These are phyloP conservation scores for Danielozyma ontarioensis DNA, from an alignment of 805 yeast genomes.

Conservation along the genomic window DNA sequence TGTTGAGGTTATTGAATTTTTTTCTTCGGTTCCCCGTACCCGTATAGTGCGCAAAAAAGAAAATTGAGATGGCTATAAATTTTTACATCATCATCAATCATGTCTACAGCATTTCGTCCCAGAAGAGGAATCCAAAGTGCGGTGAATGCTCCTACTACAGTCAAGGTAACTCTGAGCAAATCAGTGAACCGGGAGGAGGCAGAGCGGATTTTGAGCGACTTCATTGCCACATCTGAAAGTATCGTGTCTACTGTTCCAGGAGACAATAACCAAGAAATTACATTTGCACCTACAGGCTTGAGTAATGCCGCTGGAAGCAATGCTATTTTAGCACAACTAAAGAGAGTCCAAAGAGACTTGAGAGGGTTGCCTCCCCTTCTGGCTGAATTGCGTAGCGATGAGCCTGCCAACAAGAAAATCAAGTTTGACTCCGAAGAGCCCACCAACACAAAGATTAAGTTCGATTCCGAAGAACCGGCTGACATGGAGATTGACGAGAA, in stretches of 20 bases:
- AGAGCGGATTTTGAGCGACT: slow-evolving; percentile 40
- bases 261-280: slow-evolving; percentile 16
- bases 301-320: slow-evolving; percentile 25
- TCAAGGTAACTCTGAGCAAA: slow-evolving; percentile 24
- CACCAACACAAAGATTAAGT: slow-evolving; percentile 19
- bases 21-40: no score
- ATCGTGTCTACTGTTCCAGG: slow-evolving; percentile 24
- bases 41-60: no score
- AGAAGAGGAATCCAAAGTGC: slow-evolving; percentile 40
- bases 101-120: slow-evolving; percentile 33
- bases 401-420: slow-evolving; percentile 18
- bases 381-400: slow-evolving; percentile 12
- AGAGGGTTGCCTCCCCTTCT: slow-evolving; percentile 70
- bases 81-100: no score
- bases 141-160: slow-evolving; percentile 44
- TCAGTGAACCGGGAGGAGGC: slow-evolving; percentile 36
- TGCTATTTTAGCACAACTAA: slow-evolving; percentile 56
- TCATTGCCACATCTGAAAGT: slow-evolving; percentile 34
- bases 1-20: no score
- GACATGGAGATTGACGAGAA: slow-evolving; percentile 6
- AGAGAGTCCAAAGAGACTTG: slow-evolving; percentile 70
- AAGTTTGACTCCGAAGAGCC: slow-evolving; percentile 18
- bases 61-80: no score
- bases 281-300: slow-evolving; percentile 22
- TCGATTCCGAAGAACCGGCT: slow-evolving; percentile 13